phyloP scores from a whole-genome alignment of 495 filamentous ascomycete species.

The Aspergillus sparsus region DNA sequence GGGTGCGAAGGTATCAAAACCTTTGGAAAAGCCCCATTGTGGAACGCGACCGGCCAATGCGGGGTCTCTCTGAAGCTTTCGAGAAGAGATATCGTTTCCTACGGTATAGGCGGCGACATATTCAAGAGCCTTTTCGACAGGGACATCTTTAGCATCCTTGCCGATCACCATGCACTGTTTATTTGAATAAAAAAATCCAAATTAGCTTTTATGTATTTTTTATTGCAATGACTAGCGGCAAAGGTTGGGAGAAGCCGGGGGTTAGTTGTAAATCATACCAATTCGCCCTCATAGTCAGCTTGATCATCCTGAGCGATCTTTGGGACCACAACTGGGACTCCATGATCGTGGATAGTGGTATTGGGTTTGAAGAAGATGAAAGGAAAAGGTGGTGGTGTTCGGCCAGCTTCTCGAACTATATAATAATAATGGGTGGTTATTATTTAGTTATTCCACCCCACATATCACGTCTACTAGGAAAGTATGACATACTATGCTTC shows the following conservation, averaged over 20 bases:
- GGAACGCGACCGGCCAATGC: constrained; percentile 58
- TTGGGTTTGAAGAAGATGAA: constrained; percentile 52
- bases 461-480: neutral
- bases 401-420: constrained; percentile 49
- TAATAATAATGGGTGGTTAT: neutral
- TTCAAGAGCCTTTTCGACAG: constrained; percentile 60
- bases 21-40: constrained; percentile 72
- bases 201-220: too few relatives aligned
- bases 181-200: neutral
- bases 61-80: constrained; percentile 59
- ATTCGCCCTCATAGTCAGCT: constrained; percentile 48
- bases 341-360: constrained; percentile 43
- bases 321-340: constrained; percentile 42
- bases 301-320: constrained; percentile 22
- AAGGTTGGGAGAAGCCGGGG: neutral
- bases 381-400: constrained; percentile 45
- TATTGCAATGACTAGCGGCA: too few relatives aligned
- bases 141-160: constrained; percentile 59
- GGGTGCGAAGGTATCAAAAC: constrained; percentile 74
- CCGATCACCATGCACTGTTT: constrained; percentile 54
- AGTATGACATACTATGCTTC: constrained; percentile 36
- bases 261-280: constrained; percentile 29
- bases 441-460: too few relatives aligned
- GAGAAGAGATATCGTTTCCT: constrained; percentile 72
- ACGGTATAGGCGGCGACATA: constrained; percentile 69